A percentile compares a stretch with the other conserved stretches of the same genome.
These are phyloP conservation scores for Leccinum angustisporum DNA, from an alignment of 1,284 basidiomycete genomes.

Conservation along the genomic window DNA sequence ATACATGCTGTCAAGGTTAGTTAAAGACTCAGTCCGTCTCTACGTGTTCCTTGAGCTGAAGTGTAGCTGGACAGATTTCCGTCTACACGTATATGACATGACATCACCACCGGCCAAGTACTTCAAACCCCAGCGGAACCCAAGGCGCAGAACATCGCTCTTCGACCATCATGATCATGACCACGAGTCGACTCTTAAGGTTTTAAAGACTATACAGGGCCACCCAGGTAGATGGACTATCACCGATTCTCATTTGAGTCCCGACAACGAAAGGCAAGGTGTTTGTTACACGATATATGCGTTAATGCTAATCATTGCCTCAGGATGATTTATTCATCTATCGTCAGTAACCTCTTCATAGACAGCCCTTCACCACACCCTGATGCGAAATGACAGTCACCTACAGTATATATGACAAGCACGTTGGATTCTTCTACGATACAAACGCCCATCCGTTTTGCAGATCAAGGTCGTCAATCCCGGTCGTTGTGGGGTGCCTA, in stretches of 20 bases:
- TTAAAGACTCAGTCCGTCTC: neutral
- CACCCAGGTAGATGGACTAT: constrained; percentile 84
- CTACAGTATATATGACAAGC: constrained; percentile 83
- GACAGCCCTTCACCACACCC: constrained; percentile 2
- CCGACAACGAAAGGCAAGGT: constrained; percentile 81
- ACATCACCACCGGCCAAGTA: constrained; percentile 45
- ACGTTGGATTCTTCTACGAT: constrained; percentile 70
- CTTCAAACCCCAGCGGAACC: constrained; percentile 17
- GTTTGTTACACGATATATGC: constrained; percentile 52
- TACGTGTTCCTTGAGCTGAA: constrained; percentile 11
- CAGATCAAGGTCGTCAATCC: constrained; percentile 42
- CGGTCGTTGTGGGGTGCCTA: constrained; percentile 38
- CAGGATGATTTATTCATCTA: constrained; percentile 91
- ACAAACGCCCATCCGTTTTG: constrained; percentile 77
- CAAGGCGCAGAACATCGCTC: constrained; percentile 14
- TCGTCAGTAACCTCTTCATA: constrained; percentile 46
- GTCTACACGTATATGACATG: constrained; percentile 86
- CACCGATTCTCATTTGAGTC: constrained; percentile 91
- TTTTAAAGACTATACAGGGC: constrained; percentile 80
- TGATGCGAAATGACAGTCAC: constrained; percentile 41
- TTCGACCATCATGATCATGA: constrained; percentile 34
- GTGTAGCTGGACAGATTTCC: constrained; percentile 65
- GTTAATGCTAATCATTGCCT: constrained; percentile 15
- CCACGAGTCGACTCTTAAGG: constrained; percentile 68
- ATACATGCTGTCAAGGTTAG: constrained; percentile 78